Evolutionary conservation across 768 basidiomycete genomes (phyloP).

Genomic region (Russula griseocarnosa): DNA sequence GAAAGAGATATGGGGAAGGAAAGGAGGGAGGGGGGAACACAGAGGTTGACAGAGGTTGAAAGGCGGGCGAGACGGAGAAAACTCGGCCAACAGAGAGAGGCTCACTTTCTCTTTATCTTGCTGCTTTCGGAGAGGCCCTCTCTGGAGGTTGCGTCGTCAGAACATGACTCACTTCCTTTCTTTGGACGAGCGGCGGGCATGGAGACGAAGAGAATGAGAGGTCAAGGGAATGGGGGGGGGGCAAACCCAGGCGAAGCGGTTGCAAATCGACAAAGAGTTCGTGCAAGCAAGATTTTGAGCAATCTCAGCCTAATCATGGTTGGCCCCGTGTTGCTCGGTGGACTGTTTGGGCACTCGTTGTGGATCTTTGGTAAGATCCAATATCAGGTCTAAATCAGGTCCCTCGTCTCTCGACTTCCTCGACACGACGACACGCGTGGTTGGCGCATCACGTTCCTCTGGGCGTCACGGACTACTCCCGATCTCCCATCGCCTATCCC

Average conservation of each 20-base stretch:
- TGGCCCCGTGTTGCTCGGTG: conserved; percentile 28
- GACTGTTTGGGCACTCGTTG: conserved; percentile 19
- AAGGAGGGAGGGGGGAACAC: conserved; percentile 25
- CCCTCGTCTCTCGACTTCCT: conserved; percentile 15
- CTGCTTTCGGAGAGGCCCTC: conserved; percentile 59
- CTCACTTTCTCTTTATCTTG: conserved; percentile 79
- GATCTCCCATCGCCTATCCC: conserved; percentile 18
- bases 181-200: conserved; percentile 69
- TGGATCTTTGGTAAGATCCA: conserved; percentile 28
- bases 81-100: conserved; percentile 44
- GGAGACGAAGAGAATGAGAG: conserved; percentile 27
- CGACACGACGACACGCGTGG: conserved; percentile 21
- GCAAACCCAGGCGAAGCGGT: conserved; percentile 31
- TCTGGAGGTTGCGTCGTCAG: conserved; percentile 52
- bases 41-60: conserved; percentile 34
- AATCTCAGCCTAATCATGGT: conserved; percentile 29
- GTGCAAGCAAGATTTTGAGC: conserved; percentile 26
- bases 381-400: conserved; percentile 30
- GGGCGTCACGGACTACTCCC: conserved; percentile 19
- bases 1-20: background rate
- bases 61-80: conserved; percentile 52
- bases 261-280: conserved; percentile 26
- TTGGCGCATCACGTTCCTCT: conserved; percentile 15
- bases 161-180: conserved; percentile 60
- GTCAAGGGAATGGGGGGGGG: conserved; percentile 33